Evolutionary conservation across 2,329 filamentous ascomycete species (phyloP).

Genomic region (Beauveria caledonica): DNA sequence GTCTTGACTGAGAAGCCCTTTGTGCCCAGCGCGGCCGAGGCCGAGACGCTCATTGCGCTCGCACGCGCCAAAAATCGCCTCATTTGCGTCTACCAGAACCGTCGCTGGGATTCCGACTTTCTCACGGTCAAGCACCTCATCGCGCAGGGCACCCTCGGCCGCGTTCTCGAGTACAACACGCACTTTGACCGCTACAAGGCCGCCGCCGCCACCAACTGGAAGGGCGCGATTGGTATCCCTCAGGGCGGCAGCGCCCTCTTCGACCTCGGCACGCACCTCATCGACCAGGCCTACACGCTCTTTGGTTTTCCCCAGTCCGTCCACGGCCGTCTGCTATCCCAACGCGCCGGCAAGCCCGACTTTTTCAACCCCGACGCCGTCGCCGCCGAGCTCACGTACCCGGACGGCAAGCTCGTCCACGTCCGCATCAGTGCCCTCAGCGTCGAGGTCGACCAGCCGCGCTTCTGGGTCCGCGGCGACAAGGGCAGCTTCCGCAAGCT

Average conservation of each 20-base stretch:
- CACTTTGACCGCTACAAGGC: conserved; percentile 72
- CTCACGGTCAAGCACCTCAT: conserved; percentile 59
- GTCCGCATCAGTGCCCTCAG: conserved; percentile 62
- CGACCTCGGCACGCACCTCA: conserved; percentile 67
- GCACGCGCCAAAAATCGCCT: conserved; percentile 43
- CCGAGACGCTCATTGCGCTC: conserved; percentile 50
- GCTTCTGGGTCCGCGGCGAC: conserved; percentile 70
- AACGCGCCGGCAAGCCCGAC: conserved; percentile 41
- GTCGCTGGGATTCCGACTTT: conserved; percentile 72
- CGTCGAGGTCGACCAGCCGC: conserved; percentile 58
- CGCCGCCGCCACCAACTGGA: conserved; percentile 55
- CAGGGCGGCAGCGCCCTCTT: conserved; percentile 62
- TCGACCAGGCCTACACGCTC: conserved; percentile 65
- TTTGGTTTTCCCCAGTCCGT: conserved; percentile 62
- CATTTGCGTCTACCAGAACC: conserved; percentile 67
- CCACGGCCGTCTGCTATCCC: conserved; percentile 59
- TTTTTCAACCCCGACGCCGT: conserved; percentile 48
- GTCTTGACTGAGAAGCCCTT: conserved; percentile 80
- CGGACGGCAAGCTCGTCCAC: conserved; percentile 54
- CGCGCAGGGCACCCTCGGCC: conserved; percentile 50
- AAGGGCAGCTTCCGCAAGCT: conserved; percentile 69
- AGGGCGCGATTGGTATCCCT: conserved; percentile 48
- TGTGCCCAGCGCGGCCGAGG: conserved; percentile 61
- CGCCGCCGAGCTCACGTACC: conserved; percentile 60
- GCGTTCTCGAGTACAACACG: conserved; percentile 69